Evolutionary conservation across 2,329 filamentous ascomycete species (phyloP).

Genomic region (Cladophialophora immunda): DNA sequence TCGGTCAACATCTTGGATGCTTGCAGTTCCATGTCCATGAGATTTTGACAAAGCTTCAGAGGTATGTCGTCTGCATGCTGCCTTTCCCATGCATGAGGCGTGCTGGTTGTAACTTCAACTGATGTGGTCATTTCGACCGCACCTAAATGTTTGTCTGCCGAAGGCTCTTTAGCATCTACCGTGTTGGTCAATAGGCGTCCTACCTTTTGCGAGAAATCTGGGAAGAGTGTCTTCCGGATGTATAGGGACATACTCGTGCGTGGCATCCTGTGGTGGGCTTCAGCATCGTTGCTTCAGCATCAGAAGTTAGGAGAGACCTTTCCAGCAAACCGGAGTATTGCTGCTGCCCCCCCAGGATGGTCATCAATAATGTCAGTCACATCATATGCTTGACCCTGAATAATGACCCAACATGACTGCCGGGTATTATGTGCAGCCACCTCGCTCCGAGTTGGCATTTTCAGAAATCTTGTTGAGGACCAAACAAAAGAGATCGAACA

Average conservation of each 20-base stretch:
- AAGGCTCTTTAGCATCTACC: not conserved
- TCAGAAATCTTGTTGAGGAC: not conserved
- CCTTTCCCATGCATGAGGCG: conserved; percentile 7
- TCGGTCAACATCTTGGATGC: conserved; percentile 21
- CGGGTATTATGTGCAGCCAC: conserved; percentile 76
- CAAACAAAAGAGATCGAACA: not conserved
- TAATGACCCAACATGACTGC: conserved; percentile 82
- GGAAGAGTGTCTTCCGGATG: conserved; percentile 29
- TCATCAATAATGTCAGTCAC: conserved; percentile 83
- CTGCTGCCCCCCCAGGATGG: conserved; percentile 87
- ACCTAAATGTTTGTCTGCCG: conserved; percentile 23
- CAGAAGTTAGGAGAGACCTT: conserved; percentile 46
- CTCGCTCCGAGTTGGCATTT: conserved; percentile 1
- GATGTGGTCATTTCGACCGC: conserved; percentile 13
- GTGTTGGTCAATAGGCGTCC: not conserved
- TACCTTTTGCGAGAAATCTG: conserved; percentile 14
- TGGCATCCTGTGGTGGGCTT: conserved; percentile 68
- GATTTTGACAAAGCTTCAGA: conserved; percentile 21
- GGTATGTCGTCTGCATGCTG: conserved; percentile 11
- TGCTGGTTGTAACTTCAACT: conserved; percentile 24
- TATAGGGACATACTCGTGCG: conserved; percentile 25
- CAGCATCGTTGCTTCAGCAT: too few species aligned
- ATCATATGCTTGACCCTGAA: conserved; percentile 82
- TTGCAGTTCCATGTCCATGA: conserved; percentile 28
- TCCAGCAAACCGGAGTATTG: conserved; percentile 85